Evolutionary conservation across 1,284 basidiomycete genomes (phyloP).

Genomic region (Ganoderma boninense): DNA sequence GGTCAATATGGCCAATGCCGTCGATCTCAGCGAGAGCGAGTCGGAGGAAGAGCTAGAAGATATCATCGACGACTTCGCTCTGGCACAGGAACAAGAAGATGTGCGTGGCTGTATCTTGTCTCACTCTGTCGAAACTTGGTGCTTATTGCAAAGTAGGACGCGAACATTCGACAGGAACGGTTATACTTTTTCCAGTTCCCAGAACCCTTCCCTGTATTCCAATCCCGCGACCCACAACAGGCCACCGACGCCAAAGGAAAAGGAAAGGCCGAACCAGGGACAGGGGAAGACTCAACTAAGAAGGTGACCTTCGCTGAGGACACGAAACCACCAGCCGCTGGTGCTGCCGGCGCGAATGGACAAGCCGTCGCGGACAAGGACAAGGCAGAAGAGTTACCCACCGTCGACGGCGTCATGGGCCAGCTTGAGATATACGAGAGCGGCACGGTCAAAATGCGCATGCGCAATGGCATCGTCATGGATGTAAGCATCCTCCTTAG

Average conservation of each 20-base stretch:
- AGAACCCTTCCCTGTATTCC: slow-evolving; percentile 84
- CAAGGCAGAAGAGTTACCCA: slow-evolving; percentile 43
- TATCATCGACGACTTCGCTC: slow-evolving; percentile 83
- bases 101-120: slow-evolving; percentile 39
- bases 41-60: slow-evolving; percentile 89
- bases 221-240: slow-evolving; percentile 40
- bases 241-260: slow-evolving; percentile 46
- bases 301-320: slow-evolving; percentile 70
- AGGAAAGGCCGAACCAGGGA: slow-evolving; percentile 35
- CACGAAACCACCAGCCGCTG: slow-evolving; percentile 53
- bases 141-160: slow-evolving; percentile 47
- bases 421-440: slow-evolving; percentile 85
- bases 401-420: slow-evolving; percentile 82
- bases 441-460: slow-evolving; percentile 87
- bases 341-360: slow-evolving; percentile 35
- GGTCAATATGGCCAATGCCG: slow-evolving; percentile 73
- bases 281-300: slow-evolving; percentile 40
- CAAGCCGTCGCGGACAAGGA: slow-evolving; percentile 34
- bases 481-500: slow-evolving; percentile 60
- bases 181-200: slow-evolving; percentile 96
- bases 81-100: slow-evolving; percentile 48
- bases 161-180: slow-evolving; percentile 63
- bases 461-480: slow-evolving; percentile 81
- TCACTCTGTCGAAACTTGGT: slow-evolving; percentile 1
- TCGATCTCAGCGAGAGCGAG: slow-evolving; percentile 87